Evolutionary conservation across 1,139 yeast species (phyloP).

Genomic region (Hansenula lynferdii): DNA sequence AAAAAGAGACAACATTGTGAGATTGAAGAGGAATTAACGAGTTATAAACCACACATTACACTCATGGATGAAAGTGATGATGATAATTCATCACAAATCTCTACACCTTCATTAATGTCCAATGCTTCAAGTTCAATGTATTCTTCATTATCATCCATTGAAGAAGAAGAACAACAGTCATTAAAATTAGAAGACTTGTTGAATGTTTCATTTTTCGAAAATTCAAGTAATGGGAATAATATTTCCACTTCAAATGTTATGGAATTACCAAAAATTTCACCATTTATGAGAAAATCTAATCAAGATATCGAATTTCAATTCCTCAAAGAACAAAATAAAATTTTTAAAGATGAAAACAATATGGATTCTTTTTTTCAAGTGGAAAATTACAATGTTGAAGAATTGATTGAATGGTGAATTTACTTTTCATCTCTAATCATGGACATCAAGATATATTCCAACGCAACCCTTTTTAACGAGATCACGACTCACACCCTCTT

Average conservation of each 20-base stretch:
- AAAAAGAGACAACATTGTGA: conserved; percentile 18
- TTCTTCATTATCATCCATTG: conserved; percentile 14
- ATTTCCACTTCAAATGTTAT: neutral
- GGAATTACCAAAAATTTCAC: conserved; percentile 7
- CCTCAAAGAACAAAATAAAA: conserved; percentile 3
- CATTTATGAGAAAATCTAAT: conserved; percentile 6
- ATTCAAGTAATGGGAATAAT: conserved; percentile 8
- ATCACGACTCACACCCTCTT: neutral
- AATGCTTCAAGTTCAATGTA: conserved; percentile 13
- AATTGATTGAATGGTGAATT: conserved; percentile 1
- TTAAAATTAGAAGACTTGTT: conserved; percentile 19
- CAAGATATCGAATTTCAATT: conserved; percentile 19
- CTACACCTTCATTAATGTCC: conserved; percentile 19
- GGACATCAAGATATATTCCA: conserved; percentile 1
- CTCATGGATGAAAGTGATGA: conserved; percentile 11
- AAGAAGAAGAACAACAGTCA: conserved; percentile 16
- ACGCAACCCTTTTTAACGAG: no score
- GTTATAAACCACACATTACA: neutral
- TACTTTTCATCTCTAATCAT: neutral
- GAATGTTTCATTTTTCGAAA: conserved; percentile 18
- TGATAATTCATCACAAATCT: conserved; percentile 17
- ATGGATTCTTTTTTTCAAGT: conserved; percentile 1
- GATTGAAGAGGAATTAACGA: conserved; percentile 14
- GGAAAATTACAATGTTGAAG: neutral
- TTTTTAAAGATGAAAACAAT: neutral